phyloP scores from a whole-genome alignment of 192 early-diverging fungal genomes.

The Coemansia erecta region DNA sequence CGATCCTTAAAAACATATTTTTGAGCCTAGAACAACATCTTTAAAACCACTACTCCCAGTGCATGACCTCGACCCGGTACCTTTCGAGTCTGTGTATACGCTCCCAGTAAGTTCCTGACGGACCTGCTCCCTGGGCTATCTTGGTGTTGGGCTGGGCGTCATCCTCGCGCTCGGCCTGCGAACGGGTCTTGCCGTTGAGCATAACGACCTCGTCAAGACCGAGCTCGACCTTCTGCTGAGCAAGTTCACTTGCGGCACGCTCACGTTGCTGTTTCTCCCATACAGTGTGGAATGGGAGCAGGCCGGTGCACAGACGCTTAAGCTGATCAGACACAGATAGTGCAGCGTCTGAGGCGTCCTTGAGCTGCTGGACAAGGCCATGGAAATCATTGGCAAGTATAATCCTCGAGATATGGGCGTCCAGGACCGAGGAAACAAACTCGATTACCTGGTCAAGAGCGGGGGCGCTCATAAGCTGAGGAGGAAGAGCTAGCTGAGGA shows the following conservation, averaged over 20 bases:
- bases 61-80: slow-evolving; percentile 52
- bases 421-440: slow-evolving; percentile 37
- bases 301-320: slow-evolving; percentile 35
- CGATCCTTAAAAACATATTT: background rate
- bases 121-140: slow-evolving; percentile 42
- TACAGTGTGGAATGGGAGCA: slow-evolving; percentile 39
- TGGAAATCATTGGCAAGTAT: slow-evolving; percentile 35
- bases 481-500: slow-evolving; percentile 32
- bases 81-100: slow-evolving; percentile 50
- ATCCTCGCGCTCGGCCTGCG: slow-evolving; percentile 40
- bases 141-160: slow-evolving; percentile 31
- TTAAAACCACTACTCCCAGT: slow-evolving; percentile 24
- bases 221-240: slow-evolving; percentile 41
- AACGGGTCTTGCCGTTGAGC: slow-evolving; percentile 43
- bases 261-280: slow-evolving; percentile 46
- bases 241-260: slow-evolving; percentile 33
- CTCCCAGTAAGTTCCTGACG: slow-evolving; percentile 49
- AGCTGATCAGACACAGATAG: slow-evolving; percentile 51
- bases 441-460: slow-evolving; percentile 31
- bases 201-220: slow-evolving; percentile 52
- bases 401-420: slow-evolving; percentile 44
- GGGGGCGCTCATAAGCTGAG: slow-evolving; percentile 24
- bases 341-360: slow-evolving; percentile 28
- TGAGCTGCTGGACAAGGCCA: slow-evolving; percentile 36
- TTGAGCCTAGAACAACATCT: background rate